Percentiles rank a stretch among this genome's conserved stretches.
Conservation (phyloP, 208 protist species). For the Herpetomonas samuelpessoai region DNA sequence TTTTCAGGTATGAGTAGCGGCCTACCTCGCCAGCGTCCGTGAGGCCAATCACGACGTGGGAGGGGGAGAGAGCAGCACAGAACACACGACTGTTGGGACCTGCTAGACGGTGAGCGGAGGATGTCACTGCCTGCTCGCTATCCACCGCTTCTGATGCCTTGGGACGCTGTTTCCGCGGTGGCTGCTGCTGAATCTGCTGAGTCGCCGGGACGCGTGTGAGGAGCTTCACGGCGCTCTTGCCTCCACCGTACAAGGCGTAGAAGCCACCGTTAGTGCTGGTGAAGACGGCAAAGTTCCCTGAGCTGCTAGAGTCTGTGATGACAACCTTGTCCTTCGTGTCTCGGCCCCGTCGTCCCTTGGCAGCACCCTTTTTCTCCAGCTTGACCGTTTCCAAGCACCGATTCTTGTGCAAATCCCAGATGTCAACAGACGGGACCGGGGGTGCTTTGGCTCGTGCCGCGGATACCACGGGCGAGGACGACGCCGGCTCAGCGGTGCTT, state of each 20-base stretch:
- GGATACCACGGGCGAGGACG: too few relatives aligned
- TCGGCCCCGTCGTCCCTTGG: background rate
- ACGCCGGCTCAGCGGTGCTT: too few relatives aligned
- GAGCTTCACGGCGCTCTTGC: background rate
- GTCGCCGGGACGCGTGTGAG: background rate
- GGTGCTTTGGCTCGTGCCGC: slow-evolving; percentile 26
- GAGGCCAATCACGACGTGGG: slow-evolving; percentile 25
- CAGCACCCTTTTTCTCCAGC: slow-evolving; percentile 17
- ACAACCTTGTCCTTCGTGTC: background rate
- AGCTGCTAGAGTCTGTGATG: slow-evolving; percentile 21
- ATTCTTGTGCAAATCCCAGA: slow-evolving; percentile 58
- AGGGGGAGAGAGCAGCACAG: slow-evolving; percentile 25
- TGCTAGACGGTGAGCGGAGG: too few relatives aligned
- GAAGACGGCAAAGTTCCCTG: slow-evolving; percentile 67
- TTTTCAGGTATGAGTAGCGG: slow-evolving; percentile 34
- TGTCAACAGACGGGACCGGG: slow-evolving; percentile 22
- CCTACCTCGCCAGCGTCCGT: slow-evolving; percentile 12
- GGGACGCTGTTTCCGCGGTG: background rate
- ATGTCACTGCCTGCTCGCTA: too few relatives aligned
- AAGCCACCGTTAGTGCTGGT: slow-evolving; percentile 66
- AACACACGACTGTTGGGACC: background rate
- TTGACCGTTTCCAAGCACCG: slow-evolving; percentile 28
- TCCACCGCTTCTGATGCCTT: background rate
- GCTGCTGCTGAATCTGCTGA: background rate
- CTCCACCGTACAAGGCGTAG: slow-evolving; percentile 36